These are phyloP conservation scores for Verticillium nubilum DNA, from an alignment of 2,329 filamentous ascomycete genomes.

Conservation along the genomic window DNA sequence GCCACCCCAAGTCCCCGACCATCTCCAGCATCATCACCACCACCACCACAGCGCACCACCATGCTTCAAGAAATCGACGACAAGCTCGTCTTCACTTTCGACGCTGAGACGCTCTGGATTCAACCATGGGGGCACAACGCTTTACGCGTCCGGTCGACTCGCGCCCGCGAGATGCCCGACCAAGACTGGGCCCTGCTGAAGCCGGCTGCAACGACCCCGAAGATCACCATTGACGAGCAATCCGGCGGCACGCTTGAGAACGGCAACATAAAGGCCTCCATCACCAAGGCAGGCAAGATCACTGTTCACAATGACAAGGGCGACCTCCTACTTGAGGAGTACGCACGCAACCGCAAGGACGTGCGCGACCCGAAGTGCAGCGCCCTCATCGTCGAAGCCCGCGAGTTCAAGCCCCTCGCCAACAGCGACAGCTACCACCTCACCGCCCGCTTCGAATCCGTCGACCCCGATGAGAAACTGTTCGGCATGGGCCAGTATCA, in stretches of 20 bases:
- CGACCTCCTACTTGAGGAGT: constrained; percentile 24
- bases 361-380: constrained; percentile 48
- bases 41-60: not conserved
- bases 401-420: constrained; percentile 46
- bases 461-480: constrained; percentile 47
- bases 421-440: constrained; percentile 44
- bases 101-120: constrained; percentile 41
- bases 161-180: constrained; percentile 24
- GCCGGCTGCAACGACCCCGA: constrained; percentile 2
- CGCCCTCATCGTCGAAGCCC: constrained; percentile 46
- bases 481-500: constrained; percentile 64
- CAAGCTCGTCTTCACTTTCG: constrained; percentile 20
- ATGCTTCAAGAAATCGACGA: constrained; percentile 1
- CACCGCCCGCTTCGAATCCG: constrained; percentile 49
- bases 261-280: constrained; percentile 22
- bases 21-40: not conserved
- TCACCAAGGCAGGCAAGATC: constrained; percentile 23
- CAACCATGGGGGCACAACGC: constrained; percentile 43
- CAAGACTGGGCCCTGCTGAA: constrained; percentile 31
- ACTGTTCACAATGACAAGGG: constrained; percentile 20
- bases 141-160: constrained; percentile 40
- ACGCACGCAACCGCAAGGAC: constrained; percentile 19
- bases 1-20: too few species aligned
- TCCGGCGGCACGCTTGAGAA: constrained; percentile 19
- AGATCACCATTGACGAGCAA: constrained; percentile 15